Evolutionary conservation across 2,329 filamentous ascomycete genomes (phyloP).

Genomic region (Cladosporium oxysporum): DNA sequence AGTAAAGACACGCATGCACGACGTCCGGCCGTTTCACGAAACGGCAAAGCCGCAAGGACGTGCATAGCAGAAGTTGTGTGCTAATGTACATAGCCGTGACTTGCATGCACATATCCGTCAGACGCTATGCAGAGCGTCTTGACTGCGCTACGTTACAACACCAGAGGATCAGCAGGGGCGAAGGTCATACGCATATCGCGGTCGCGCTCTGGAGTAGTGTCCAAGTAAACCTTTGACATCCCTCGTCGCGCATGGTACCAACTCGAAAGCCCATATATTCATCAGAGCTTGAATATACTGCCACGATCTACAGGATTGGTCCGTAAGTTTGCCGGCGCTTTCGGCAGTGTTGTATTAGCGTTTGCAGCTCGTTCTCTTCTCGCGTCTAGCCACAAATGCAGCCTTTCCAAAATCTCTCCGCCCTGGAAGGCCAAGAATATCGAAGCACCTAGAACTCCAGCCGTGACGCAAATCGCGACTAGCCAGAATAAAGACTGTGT

Average conservation of each 20-base stretch:
- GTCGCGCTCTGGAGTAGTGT: neutral
- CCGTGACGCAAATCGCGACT: constrained; percentile 42
- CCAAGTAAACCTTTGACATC: neutral
- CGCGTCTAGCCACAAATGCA: constrained; percentile 41
- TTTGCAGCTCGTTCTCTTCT: constrained; percentile 19
- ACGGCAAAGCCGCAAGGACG: neutral
- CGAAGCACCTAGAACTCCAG: constrained; percentile 41
- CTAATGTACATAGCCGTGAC: neutral
- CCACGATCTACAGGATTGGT: neutral
- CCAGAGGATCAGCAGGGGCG: too few relatives aligned
- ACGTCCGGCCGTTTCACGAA: neutral
- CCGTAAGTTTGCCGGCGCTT: neutral
- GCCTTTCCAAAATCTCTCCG: constrained; percentile 39
- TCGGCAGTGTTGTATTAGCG: neutral
- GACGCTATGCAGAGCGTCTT: neutral
- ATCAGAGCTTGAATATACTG: constrained; percentile 7
- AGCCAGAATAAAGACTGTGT: constrained; percentile 46
- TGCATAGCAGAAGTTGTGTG: neutral
- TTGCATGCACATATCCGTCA: neutral
- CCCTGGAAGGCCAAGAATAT: constrained; percentile 47
- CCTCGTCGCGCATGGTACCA: neutral
- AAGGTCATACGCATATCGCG: too few relatives aligned
- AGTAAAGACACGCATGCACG: neutral
- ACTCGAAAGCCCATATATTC: neutral
- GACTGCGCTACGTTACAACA: neutral